Conservation (phyloP, 208 protist species). For the Wallacemonas sp. region DNA sequence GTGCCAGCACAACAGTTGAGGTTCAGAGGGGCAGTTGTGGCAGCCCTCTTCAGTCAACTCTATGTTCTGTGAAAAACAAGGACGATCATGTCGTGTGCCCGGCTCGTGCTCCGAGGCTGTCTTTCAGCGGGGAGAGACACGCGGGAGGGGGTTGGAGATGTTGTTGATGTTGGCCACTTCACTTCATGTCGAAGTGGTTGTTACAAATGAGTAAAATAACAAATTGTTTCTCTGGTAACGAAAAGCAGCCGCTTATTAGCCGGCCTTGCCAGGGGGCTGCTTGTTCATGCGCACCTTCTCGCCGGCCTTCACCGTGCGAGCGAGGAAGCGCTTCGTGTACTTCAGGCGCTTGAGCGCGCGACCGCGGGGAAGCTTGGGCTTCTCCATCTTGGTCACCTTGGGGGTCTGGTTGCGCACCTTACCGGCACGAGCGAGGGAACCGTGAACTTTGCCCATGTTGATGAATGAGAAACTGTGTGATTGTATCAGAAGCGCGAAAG, state of each 20-base stretch:
- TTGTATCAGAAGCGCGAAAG: constrained; percentile 13
- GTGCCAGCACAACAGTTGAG: too few relatives aligned
- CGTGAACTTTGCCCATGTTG: constrained; percentile 98
- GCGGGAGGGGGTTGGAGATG: too few relatives aligned
- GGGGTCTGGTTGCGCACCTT: constrained; percentile 99
- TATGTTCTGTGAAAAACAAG: too few relatives aligned
- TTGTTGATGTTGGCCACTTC: constrained; percentile 4
- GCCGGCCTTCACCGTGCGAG: constrained; percentile 91
- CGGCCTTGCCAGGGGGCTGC: constrained; percentile 90
- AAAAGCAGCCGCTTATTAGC: constrained; percentile 44
- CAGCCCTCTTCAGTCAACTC: too few relatives aligned
- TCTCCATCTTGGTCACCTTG: constrained; percentile 96
- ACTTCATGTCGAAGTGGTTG: neutral
- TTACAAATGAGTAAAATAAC: constrained; percentile 11
- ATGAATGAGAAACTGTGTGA: constrained; percentile 23
- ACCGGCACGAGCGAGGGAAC: constrained; percentile 97
- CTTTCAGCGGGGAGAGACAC: too few relatives aligned
- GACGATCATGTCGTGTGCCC: too few relatives aligned
- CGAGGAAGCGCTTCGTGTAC: constrained; percentile 97
- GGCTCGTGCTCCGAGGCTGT: too few relatives aligned
- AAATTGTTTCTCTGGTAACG: constrained; percentile 9
- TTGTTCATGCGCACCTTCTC: constrained; percentile 95
- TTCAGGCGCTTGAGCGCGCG: constrained; percentile 97
- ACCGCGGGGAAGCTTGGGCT: constrained; percentile 94
- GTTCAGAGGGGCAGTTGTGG: too few relatives aligned